Base-by-base conservation (phyloP, 2,329 filamentous ascomycete species). In the Thermothelomyces thermophilus region DNA sequence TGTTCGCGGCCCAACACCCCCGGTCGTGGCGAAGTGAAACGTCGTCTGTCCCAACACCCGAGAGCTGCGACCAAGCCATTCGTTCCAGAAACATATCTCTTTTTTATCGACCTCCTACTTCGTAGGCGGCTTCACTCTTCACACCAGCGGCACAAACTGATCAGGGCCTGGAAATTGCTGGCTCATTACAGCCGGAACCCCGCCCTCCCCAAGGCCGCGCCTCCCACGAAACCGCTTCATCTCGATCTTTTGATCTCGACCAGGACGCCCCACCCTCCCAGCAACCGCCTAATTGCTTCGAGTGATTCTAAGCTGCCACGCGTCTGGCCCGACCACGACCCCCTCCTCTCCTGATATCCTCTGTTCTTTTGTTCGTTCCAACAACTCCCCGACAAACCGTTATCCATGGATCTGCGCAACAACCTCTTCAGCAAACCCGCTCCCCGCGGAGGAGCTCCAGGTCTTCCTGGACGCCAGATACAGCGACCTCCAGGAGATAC, bases 341-440 rank as follows among this genome's bases (percentile, higher is more conserved):
- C 30, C n/a, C 30, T 14, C 37, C 9, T 20, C n/a, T n/a, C 2
- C 28, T 30, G 42, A 16, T n/a, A n/a, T n/a, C 39, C 13, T 2
- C 5, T 13, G 14, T 17, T 24, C 17, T 28, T 20, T 13, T 37
- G 22, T 26, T 9, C 5, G 24, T 26, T 26, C 9, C 24, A 9
- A 26, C 24, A 5, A n/a, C n/a, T n/a, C n/a, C n/a, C n/a, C n/a
- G n/a, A 26, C 9, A 26, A 6, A 8, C 24, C 37, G 19, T 6
- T 20, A 47, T 22, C n/a, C 20, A 71, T 71, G 68, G 68, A 70
- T 48, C 24, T 66, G 54, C 63, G 71, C 53, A 69, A 73, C 59
- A 73, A 72, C 56, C 66, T 74, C 35, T 72, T 72, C 54, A 70
- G 72, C 39, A 66, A 67, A 54, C 47, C 48, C 2, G 66, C 68